Base-by-base conservation (phyloP, 2,329 filamentous ascomycete genomes). In the Venturiaceae sp. region DNA sequence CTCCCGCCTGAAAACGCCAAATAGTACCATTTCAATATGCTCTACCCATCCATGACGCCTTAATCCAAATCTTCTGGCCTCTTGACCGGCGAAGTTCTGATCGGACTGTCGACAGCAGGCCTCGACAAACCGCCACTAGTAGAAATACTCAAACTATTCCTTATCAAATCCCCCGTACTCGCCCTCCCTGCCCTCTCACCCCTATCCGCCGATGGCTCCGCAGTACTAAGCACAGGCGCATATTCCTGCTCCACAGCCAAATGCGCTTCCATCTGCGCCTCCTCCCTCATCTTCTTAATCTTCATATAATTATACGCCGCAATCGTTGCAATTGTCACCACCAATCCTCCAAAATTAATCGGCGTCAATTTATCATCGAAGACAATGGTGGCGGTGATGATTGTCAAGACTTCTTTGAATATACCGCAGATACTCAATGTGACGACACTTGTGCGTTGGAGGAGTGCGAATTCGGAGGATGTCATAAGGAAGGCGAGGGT, bases 341-440 rank as follows among this genome's bases (percentile, higher is more conserved):
- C 68, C 13, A 99, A 77, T 7, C 94, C 94, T 16, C 87, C 82
- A 9, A 96, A 77, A 71, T 99, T 99, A 76, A 99, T 83, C 0
- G 86, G 77, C 0, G 92, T 96, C 50, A 99, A 82, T 53, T 82
- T 83, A 69, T 99, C 94, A 66, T 94, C 83, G 76, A 96, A 99
- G 3, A 96, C 84, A 30, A 95, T 71, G 8, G 90, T 88, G 0
- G 92, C 92, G 0, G 90, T 91, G 41, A 84, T 86, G 67, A 99
- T 97, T 14, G 94, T 99, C 58, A 99, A 86, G 41, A 97, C 94
- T 75, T 99, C 94, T 72, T 99, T 99, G 80, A 99, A 97, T 62
- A 99, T 97, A 61, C 94, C 94, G 62, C 92, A 95, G 65, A 99
- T 96, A 55, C 88, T 95, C 50, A 99, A 80, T 0, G 94, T 97